Percentiles rank a stretch among this genome's conserved stretches.
Conservation (phyloP, 257 asterid species). For the Solanum rostratum region DNA sequence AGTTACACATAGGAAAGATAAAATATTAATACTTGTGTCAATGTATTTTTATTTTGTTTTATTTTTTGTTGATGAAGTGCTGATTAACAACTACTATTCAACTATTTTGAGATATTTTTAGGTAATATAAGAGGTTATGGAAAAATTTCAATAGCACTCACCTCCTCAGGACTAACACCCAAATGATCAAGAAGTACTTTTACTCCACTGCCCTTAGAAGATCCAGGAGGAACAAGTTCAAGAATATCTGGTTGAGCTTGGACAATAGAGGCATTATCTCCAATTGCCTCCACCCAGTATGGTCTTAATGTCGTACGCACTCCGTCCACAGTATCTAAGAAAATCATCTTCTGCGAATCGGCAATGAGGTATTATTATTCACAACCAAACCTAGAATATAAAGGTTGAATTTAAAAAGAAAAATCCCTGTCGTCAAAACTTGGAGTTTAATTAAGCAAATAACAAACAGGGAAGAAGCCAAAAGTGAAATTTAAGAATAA, state of each 20-base stretch:
- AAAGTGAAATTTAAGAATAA: background rate
- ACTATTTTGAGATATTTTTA: background rate
- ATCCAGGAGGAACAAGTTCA: slow-evolving; percentile 84
- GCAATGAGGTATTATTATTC: background rate
- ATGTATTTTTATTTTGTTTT: background rate
- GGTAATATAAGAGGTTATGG: background rate
- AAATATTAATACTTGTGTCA: background rate
- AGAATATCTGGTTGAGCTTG: slow-evolving; percentile 95
- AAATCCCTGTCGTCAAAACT: background rate
- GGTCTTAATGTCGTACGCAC: slow-evolving; percentile 68
- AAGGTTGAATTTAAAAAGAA: background rate
- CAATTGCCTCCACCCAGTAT: slow-evolving; percentile 74
- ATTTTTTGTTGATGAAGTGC: background rate
- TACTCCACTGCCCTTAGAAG: slow-evolving; percentile 89
- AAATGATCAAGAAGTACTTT: slow-evolving; percentile 82
- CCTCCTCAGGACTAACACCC: slow-evolving; percentile 83
- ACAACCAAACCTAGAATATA: background rate
- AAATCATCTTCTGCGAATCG: slow-evolving; percentile 63
- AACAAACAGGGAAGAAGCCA: background rate
- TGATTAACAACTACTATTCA: background rate
- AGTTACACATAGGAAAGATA: background rate
- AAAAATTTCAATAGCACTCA: slow-evolving; percentile 10
- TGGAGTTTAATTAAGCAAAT: background rate
- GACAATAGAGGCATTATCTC: slow-evolving; percentile 75
- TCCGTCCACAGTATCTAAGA: slow-evolving; percentile 80